Base-by-base conservation (phyloP, 1,139 yeast species). In the Arxiozyma heterogenica region DNA sequence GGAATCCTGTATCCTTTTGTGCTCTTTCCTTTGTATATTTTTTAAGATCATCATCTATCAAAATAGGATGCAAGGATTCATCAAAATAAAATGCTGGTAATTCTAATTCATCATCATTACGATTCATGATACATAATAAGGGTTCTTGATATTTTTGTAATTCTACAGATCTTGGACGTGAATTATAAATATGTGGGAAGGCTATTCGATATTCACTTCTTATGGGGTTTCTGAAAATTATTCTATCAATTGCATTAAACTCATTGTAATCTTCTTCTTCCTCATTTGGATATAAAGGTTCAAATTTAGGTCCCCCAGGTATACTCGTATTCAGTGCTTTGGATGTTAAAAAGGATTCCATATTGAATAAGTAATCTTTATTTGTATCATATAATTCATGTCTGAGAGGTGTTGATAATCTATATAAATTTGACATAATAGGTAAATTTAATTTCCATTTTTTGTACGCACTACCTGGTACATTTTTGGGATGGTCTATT, bases 261-360 rank as follows among this genome's bases (percentile, higher is more conserved):
- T 93, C 98, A 51, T 89, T 88, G 67, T 79, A 86, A 64, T 90
- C 97, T 58, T 86, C 95, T 3, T 84, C 83, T 59, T 84, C 83
- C 41, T 75, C 74, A 54, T 84, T 86, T 56, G 83, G 83, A 70
- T 75, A 82, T n/a, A 91, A 70, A 0, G 96, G 96, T 69, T 91
- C 98, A 69, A 91, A 93, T 65, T 85, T 88, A 4, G 99, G 98
- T 0, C 98, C 99, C 3, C 96, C 96, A 0, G 97, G 97, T 44
- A 93, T 75, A 1, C 95, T 84, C 52, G 84, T 77, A 64, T 90
- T 90, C 56, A 94, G 75, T 8, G 95, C 93, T 64, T 93, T 93
- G 1, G 98, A 95, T 0, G 97, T 90, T 66, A 85, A 81, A 59
- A 93, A 86, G 0, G 96, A 77, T 54, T 84, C 77, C 56, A 79